Evolutionary conservation across 1,284 basidiomycete genomes (phyloP), one percentile per base, ranked within the genome.

Genomic region (Vanrija humicola): DNA sequence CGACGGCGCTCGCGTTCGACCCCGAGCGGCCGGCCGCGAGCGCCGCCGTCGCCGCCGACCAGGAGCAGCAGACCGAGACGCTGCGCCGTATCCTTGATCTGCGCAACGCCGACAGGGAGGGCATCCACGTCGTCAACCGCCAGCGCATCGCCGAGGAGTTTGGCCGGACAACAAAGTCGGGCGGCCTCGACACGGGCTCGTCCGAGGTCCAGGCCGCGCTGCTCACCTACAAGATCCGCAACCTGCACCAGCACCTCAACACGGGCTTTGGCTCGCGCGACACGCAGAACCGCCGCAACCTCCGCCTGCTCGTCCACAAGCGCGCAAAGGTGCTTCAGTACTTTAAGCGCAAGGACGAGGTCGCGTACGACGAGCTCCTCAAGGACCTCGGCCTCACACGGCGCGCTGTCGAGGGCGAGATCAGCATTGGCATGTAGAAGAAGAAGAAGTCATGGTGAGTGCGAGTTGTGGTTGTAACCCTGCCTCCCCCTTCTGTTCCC

Each of bases 121-220:
- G 89, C 18, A 86, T 97, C 60, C 84, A 89, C 59, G 88, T 83
- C 62, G 89, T 93, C 77, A 97, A 97, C 75, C 82, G 87, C 58
- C 80, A 84, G 66, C 81, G 91, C 60, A 88, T 95, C 64, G 81
- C 96, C 44, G 76, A 79, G 12, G 85, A 83, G 52, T 97, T 98
- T 79, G 93, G 89, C 23, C 79, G 80, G 6, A 28, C 38, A 23
- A 46, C 48, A 19, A 50, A 43, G 19, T 43, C 54, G 1, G 47
- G 54, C 42, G 61, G 58, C 0, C 34, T 51, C 28, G 88, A 95
- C 72, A 82, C 90, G 1, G 94, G 91, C 38, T 81, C 86, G 51
- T 82, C 88, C 1, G 88, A 92, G 67, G 92, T 95, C 0, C 92
- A 96, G 81, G 94, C 87, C 48, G 94, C 94, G 0, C 78, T 97